Evolutionary conservation across 1,284 basidiomycete species (phyloP), one percentile per base, ranked within the genome.

Genomic region (Vanrija pseudolonga): DNA sequence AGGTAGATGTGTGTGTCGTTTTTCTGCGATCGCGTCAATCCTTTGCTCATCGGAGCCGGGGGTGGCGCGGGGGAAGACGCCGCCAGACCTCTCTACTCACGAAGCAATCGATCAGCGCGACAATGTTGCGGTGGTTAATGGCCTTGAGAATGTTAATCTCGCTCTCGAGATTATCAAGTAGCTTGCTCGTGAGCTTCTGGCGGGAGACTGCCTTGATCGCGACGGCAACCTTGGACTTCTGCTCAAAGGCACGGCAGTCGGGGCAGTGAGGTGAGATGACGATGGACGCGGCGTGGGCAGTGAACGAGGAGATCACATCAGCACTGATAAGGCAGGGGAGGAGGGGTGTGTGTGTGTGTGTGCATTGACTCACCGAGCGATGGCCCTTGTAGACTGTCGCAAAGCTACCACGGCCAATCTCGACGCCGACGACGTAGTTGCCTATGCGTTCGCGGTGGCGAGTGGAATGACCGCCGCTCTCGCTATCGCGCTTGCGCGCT

Each of bases 91-190:
- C 32, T 4, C 32, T 32, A 76, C 80, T 65, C 58, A 81, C 80
- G 57, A 98, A 85, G 67, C 97, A 96, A 72, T 98, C 92, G 53
- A 91, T 84, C 22, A 98, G 82, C 62, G 87, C 86, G 26, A 96
- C 97, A 53, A 99, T 89, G 78, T 98, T 93, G 50, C 88, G 83
- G 74, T 99, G 92, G 18, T 88, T 89, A 55, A 98, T 84, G 4
- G 87, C 86, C 79, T 97, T 98, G 67, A 98, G 84, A 63, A 99
- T 98, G 62, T 90, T 87, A 62, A 98, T 98, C 81, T 99, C 95
- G 66, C 88, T 91, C 74, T 97, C 91, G 26, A 98, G 84, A 71
- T 98, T 98, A 76, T 98, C 94, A 55, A 97, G 85, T 20, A 98
- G 84, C 79, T 98, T 98, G 22, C 87, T 81, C 22, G 88, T 93